Evolutionary conservation across 805 yeast genomes (phyloP), one percentile per base, ranked within the genome.

Genomic region (Candida sakaeoensis): DNA sequence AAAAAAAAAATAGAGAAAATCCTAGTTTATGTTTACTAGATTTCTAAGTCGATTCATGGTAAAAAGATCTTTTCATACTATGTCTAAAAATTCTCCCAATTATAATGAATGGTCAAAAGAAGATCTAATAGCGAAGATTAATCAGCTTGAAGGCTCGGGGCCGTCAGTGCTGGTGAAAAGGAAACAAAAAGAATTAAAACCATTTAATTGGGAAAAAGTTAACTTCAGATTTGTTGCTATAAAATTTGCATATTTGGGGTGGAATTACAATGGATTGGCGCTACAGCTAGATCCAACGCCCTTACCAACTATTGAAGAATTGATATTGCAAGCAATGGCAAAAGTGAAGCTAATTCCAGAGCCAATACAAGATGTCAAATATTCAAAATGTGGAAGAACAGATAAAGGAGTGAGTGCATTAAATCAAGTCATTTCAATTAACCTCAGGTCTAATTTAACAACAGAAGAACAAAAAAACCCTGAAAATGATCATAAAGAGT

Each of bases 321-420:
- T 72, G 28, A 74, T 93, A 4, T 58, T 93, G 29, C 74, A 82
- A 29, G 96, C 95, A 0, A 58, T 93, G 60, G 63, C 70, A 35
- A 77, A 72, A 46, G 79, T 91, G 21, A 79, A 74, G 47, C 58
- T 93, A 44, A 79, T 93, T 8, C 72, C 79, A 8, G 68, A 78
- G 1, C 51, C 73, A 16, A 80, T 77, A 15, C 82, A 88, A 0
- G 65, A 65, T 6, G 85, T 82, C 54, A 72, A 75, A 10, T 89
- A 90, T 58, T 84, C 95, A 49, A 68, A 97, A 46, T 93, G 98
- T 63, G 98, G 98, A 0, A 72, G 98, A 53, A 91, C 98, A 0
- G 98, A 91, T 54, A 79, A 78, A 49, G 98, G 97, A n/a, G 98
- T 91, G 10, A 86, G 96, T 65, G 99, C 99, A 0, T 77, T 93